Evolutionary conservation across 1,139 yeast genomes (phyloP).

Genomic region (Hemisphaericaspora subhashii): DNA sequence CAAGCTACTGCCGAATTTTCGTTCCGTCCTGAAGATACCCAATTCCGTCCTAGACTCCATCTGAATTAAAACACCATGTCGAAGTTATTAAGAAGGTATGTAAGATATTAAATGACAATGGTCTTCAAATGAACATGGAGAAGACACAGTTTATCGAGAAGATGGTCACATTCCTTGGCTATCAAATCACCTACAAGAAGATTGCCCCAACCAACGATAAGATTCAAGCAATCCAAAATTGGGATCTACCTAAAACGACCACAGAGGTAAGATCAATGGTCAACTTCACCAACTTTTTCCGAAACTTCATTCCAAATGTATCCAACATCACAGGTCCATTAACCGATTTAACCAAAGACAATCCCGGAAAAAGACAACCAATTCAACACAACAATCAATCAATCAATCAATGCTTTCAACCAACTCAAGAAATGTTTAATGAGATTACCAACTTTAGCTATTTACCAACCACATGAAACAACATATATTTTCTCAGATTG

Average conservation of each 20-base stretch:
- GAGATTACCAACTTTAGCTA: neutral
- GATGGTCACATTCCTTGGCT: neutral
- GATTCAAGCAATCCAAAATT: neutral
- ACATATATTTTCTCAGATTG: conserved; percentile 1
- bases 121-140: neutral
- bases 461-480: neutral
- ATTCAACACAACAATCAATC: neutral
- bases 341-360: neutral
- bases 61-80: neutral
- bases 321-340: neutral
- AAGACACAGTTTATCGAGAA: neutral
- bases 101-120: neutral
- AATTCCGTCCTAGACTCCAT: too few relatives aligned
- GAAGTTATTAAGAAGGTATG: neutral
- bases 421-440: neutral
- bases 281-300: neutral
- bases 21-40: too few relatives aligned
- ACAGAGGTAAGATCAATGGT: conserved; percentile 1
- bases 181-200: neutral
- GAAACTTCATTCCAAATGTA: neutral
- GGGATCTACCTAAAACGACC: neutral
- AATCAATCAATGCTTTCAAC: neutral
- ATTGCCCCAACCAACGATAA: neutral
- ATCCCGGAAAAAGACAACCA: neutral
- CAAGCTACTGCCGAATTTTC: too few relatives aligned